phyloP scores from a whole-genome alignment of 2,329 filamentous ascomycete genomes.

The Phialophora tarda region DNA sequence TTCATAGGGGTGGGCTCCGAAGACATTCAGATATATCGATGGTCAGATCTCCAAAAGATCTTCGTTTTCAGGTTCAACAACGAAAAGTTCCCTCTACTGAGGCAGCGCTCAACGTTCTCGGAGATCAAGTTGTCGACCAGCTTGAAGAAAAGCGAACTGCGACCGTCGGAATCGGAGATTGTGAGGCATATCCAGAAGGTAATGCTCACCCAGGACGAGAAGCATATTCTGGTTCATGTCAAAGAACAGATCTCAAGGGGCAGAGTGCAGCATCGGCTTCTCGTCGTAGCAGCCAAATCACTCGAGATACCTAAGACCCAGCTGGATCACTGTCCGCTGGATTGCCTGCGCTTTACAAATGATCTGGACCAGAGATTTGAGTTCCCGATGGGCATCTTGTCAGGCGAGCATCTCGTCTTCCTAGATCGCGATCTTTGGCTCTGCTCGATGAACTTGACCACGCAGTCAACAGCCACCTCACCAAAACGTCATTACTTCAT shows the following conservation, averaged over 20 bases:
- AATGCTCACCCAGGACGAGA: conserved; percentile 16
- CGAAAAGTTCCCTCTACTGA: conserved; percentile 1
- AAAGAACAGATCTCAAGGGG: background rate
- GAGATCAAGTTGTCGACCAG: background rate
- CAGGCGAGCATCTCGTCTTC: conserved; percentile 14
- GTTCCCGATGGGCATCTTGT: conserved; percentile 17
- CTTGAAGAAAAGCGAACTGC: background rate
- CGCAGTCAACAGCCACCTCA: background rate
- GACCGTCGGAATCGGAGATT: background rate
- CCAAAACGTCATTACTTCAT: conserved; percentile 26
- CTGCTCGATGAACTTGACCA: conserved; percentile 7
- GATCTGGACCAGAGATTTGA: conserved; percentile 8
- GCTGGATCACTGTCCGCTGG: background rate
- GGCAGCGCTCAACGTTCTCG: conserved; percentile 8
- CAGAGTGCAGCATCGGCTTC: conserved; percentile 11
- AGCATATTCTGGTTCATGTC: conserved; percentile 15
- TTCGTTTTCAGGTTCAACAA: conserved; percentile 9
- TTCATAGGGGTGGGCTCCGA: conserved; percentile 23
- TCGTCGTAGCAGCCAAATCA: conserved; percentile 6
- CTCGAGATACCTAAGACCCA: conserved; percentile 5
- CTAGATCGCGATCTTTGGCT: conserved; percentile 23
- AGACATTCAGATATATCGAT: conserved; percentile 19
- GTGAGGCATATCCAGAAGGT: background rate
- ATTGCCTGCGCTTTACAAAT: background rate
- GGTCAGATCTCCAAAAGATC: conserved; percentile 14